Conservation (phyloP, 2,329 filamentous ascomycete genomes). For the Diaporthe sp. region DNA sequence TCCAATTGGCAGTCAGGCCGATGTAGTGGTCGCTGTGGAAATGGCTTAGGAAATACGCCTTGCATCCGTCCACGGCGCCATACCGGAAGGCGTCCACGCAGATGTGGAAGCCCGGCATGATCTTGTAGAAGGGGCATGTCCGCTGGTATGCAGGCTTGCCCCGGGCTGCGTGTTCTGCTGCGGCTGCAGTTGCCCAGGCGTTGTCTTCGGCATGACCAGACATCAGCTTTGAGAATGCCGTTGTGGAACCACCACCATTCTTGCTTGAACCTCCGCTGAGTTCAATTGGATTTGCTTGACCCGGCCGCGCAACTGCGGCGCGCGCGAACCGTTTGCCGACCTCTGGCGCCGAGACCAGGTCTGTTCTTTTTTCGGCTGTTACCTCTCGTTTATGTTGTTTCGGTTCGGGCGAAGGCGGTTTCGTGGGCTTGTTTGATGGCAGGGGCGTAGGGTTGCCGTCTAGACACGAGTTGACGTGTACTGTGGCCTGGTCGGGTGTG, state of each 20-base stretch:
- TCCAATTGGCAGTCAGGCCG: conserved; percentile 89
- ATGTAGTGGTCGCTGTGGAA: conserved; percentile 99
- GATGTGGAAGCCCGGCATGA: conserved; percentile 91
- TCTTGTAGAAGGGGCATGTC: conserved; percentile 98
- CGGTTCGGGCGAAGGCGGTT: conserved; percentile 40
- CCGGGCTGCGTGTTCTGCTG: conserved; percentile 80
- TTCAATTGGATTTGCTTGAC: conserved; percentile 83
- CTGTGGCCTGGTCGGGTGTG: conserved; percentile 75
- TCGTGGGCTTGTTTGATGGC: conserved; percentile 46
- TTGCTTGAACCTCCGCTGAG: conserved; percentile 52
- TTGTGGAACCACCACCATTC: conserved; percentile 59
- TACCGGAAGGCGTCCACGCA: conserved; percentile 98
- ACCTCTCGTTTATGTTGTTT: conserved; percentile 37
- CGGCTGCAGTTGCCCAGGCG: conserved; percentile 90
- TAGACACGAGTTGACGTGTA: conserved; percentile 93
- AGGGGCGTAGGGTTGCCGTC: conserved; percentile 82
- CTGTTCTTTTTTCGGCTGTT: conserved; percentile 36
- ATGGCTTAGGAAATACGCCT: conserved; percentile 96
- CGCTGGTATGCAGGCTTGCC: conserved; percentile 90
- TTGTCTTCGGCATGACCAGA: conserved; percentile 89
- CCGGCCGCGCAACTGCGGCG: conserved; percentile 80
- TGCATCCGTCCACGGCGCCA: conserved; percentile 90
- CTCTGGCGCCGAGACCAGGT: conserved; percentile 53
- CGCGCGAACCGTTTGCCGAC: conserved; percentile 73
- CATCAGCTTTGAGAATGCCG: conserved; percentile 95